These are phyloP conservation scores for Filobasidium uniguttulatum DNA, from an alignment of 1,284 basidiomycete genomes.

Conservation along the genomic window DNA sequence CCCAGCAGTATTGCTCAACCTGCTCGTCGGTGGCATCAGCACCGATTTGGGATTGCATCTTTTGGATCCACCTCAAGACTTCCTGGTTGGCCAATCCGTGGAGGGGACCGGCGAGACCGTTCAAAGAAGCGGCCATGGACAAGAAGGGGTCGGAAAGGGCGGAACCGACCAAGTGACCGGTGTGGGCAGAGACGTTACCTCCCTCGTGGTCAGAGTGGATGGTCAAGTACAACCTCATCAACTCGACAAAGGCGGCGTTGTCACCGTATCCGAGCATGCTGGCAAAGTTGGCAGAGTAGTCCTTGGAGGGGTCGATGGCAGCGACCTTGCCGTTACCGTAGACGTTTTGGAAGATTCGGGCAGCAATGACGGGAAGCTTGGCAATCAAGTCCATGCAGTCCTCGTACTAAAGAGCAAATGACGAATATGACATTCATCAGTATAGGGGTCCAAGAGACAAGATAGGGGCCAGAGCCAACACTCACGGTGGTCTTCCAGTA, in stretches of 20 bases:
- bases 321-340: constrained; percentile 76
- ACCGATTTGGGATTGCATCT: constrained; percentile 76
- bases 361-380: constrained; percentile 92
- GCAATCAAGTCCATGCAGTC: constrained; percentile 97
- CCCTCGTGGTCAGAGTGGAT: constrained; percentile 99
- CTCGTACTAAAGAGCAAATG: constrained; percentile 56
- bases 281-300: constrained; percentile 88
- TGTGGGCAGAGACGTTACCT: constrained; percentile 94
- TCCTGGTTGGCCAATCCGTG: constrained; percentile 96
- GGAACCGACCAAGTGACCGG: constrained; percentile 90
- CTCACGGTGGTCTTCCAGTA: constrained; percentile 75
- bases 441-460: too few relatives aligned
- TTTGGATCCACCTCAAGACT: constrained; percentile 71
- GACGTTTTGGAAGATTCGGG: constrained; percentile 91
- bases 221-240: constrained; percentile 91
- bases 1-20: constrained; percentile 86
- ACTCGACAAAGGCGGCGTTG: constrained; percentile 78
- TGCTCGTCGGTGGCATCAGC: constrained; percentile 66
- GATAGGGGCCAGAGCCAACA: not conserved
- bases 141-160: constrained; percentile 98
- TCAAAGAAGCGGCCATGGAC: constrained; percentile 80
- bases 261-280: constrained; percentile 86
- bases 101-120: constrained; percentile 92
- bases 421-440: too few relatives aligned
- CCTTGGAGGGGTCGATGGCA: constrained; percentile 70